Conservation (phyloP, 192 early-diverging fungal genomes). For the Coemansia javaensis region DNA sequence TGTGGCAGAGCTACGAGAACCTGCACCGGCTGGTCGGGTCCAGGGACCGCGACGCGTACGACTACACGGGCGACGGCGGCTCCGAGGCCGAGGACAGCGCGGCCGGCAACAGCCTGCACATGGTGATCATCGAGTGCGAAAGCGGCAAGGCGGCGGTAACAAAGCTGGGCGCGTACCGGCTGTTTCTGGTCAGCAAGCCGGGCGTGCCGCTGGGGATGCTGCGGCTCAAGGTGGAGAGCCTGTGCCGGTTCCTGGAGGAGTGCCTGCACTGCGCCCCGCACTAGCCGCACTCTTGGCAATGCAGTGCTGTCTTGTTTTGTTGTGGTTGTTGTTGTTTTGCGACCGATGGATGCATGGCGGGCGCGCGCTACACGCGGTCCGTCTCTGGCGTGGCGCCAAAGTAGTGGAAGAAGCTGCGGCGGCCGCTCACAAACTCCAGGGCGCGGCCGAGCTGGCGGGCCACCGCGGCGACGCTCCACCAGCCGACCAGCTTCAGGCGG, state of each 20-base stretch:
- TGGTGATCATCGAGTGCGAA: slow-evolving; percentile 40
- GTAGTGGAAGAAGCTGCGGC: slow-evolving; percentile 63
- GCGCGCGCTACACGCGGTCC: slow-evolving; percentile 5
- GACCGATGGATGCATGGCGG: too few species aligned
- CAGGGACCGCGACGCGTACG: slow-evolving; percentile 32
- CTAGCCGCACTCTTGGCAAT: too few species aligned
- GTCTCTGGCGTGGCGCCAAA: slow-evolving; percentile 18
- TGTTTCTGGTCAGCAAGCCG: slow-evolving; percentile 32
- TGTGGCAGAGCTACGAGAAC: slow-evolving; percentile 44
- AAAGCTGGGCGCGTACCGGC: slow-evolving; percentile 22
- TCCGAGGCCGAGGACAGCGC: slow-evolving; percentile 24
- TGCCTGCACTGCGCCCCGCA: slow-evolving; percentile 7
- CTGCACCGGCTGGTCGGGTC: slow-evolving; percentile 27
- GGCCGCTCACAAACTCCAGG: slow-evolving; percentile 68
- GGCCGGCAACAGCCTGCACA: slow-evolving; percentile 23
- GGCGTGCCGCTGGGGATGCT: slow-evolving; percentile 34
- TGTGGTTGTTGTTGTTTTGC: too few species aligned
- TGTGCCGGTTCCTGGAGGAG: slow-evolving; percentile 28
- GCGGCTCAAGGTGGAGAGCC: slow-evolving; percentile 24
- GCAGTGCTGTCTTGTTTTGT: too few species aligned
- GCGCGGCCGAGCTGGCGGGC: slow-evolving; percentile 65
- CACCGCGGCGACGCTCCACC: slow-evolving; percentile 80
- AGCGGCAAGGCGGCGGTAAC: slow-evolving; percentile 29
- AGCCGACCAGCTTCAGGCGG: slow-evolving; percentile 79
- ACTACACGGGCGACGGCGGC: slow-evolving; percentile 16